A percentile compares a stretch with the other conserved stretches of the same genome.
These are phyloP conservation scores for Hyphodiscus hymeniophilus DNA, from an alignment of 495 filamentous ascomycete species.

Conservation along the genomic window DNA sequence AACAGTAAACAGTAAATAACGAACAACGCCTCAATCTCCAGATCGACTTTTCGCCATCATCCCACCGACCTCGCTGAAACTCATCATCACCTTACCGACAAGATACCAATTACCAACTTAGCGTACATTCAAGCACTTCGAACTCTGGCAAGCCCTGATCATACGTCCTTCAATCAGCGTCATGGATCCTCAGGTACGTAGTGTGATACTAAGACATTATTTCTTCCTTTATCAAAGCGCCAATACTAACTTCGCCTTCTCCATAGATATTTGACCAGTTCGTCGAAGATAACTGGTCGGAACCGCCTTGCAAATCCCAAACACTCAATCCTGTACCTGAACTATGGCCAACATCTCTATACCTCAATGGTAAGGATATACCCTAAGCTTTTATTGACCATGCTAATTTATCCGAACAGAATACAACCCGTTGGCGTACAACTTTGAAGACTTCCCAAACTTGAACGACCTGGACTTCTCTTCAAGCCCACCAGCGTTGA, in stretches of 20 bases:
- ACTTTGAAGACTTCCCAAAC: neutral
- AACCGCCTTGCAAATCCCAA: neutral
- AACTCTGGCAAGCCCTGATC: no score
- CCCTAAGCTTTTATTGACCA: neutral
- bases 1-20: no score
- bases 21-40: no score
- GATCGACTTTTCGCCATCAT: no score
- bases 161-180: no score
- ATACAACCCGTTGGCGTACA: neutral
- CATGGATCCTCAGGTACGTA: no score
- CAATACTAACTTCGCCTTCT: neutral
- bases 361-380: constrained; percentile 4
- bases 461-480: constrained; percentile 1
- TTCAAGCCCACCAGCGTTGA: constrained; percentile 1
- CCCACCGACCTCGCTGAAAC: no score
- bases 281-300: constrained; percentile 1
- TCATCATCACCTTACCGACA: no score
- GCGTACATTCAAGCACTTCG: no score
- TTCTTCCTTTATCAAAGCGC: no score
- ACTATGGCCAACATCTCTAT: constrained; percentile 1
- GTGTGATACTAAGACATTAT: no score
- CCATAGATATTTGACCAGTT: constrained; percentile 3
- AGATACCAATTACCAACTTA: no score
- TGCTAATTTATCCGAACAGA: constrained; percentile 1
- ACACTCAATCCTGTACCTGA: neutral